These are phyloP conservation scores for Paramecium sonneborni DNA, from an alignment of 73 alveolate species.

Conservation along the genomic window DNA sequence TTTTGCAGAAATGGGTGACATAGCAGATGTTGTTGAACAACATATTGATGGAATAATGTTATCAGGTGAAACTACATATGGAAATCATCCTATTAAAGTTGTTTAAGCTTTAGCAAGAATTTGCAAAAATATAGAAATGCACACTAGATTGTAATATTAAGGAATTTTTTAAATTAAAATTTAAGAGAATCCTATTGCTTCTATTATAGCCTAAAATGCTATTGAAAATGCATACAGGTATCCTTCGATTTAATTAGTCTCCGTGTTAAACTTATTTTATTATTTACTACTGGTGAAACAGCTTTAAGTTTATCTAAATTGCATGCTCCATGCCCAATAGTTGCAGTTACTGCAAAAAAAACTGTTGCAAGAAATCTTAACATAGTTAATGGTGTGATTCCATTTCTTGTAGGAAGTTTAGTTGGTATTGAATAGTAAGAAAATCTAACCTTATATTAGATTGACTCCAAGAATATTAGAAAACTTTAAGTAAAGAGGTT, in stretches of 20 bases:
- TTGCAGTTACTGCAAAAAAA: slow-evolving; percentile 33
- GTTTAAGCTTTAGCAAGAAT: neutral
- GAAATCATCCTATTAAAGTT: slow-evolving; percentile 21
- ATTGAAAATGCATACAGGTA: slow-evolving; percentile 30
- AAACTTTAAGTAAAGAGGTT: neutral
- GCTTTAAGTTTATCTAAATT: slow-evolving; percentile 25
- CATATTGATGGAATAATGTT: slow-evolving; percentile 43
- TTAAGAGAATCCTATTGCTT: neutral
- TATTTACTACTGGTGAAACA: neutral
- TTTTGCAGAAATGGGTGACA: slow-evolving; percentile 53
- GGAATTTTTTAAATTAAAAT: neutral
- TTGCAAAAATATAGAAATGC: neutral
- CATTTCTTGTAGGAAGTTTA: slow-evolving; percentile 1
- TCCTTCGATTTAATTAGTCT: neutral
- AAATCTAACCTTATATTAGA: neutral
- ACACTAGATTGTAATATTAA: neutral
- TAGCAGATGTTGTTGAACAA: slow-evolving; percentile 26
- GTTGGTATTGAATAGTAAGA: slow-evolving; percentile 9
- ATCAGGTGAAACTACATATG: slow-evolving; percentile 46
- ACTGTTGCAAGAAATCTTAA: neutral
- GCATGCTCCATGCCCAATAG: slow-evolving; percentile 2
- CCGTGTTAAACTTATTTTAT: neutral
- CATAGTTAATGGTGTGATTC: slow-evolving; percentile 14
- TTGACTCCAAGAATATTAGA: slow-evolving; percentile 8
- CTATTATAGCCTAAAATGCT: slow-evolving; percentile 20